Evolutionary conservation across 2,329 filamentous ascomycete species (phyloP).

Genomic region (Dactylellina sp.): DNA sequence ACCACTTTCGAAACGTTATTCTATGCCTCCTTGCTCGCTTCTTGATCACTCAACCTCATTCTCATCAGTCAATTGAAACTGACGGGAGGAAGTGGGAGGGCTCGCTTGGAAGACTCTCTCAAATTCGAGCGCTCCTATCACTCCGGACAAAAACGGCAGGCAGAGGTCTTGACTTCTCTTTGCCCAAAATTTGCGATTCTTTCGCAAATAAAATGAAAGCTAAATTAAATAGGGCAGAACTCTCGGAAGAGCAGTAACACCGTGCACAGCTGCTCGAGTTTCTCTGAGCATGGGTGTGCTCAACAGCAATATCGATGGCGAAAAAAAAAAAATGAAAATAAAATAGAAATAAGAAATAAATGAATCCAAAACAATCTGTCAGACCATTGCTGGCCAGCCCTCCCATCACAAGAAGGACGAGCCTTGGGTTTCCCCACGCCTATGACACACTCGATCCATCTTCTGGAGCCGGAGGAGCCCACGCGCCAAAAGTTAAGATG

Average conservation of each 20-base stretch:
- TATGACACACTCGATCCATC: slow-evolving; percentile 44
- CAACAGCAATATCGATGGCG: slow-evolving; percentile 47
- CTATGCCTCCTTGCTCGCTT: slow-evolving; percentile 43
- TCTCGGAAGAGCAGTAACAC: slow-evolving; percentile 43
- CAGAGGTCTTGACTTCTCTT: slow-evolving; percentile 17
- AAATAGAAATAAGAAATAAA: too few relatives aligned
- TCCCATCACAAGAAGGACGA: slow-evolving; percentile 22
- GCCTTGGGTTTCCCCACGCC: slow-evolving; percentile 43
- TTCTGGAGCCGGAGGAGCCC: slow-evolving; percentile 38
- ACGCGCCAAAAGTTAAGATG: slow-evolving; percentile 55
- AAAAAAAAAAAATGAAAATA: neutral
- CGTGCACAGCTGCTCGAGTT: slow-evolving; percentile 40
- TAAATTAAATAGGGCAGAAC: slow-evolving; percentile 7
- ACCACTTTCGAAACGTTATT: slow-evolving; percentile 54
- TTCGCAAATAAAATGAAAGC: neutral
- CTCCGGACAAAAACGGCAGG: slow-evolving; percentile 50
- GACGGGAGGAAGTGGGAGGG: slow-evolving; percentile 14
- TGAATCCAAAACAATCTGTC: slow-evolving; percentile 14
- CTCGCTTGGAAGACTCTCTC: slow-evolving; percentile 26
- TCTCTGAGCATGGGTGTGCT: slow-evolving; percentile 37
- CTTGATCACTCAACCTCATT: slow-evolving; percentile 53
- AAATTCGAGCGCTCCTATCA: slow-evolving; percentile 38
- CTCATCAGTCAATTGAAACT: slow-evolving; percentile 8
- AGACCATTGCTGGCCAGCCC: slow-evolving; percentile 26
- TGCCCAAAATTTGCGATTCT: slow-evolving; percentile 50